These are phyloP conservation scores for Darksidea phi DNA, from an alignment of 495 filamentous ascomycete species.

Conservation along the genomic window DNA sequence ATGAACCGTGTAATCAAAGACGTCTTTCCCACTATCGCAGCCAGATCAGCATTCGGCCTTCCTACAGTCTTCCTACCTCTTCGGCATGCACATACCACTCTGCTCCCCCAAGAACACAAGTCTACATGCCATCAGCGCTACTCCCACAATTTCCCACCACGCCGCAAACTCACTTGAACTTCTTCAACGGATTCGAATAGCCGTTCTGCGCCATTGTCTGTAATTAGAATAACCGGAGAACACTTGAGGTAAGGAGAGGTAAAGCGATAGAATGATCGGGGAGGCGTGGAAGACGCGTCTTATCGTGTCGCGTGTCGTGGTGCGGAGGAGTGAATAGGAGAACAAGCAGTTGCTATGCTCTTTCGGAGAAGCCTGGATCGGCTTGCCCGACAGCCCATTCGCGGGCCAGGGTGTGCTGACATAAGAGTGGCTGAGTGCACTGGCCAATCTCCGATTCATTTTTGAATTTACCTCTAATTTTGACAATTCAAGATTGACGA, in stretches of 20 bases:
- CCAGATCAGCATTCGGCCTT: slow-evolving; percentile 23
- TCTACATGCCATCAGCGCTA: slow-evolving; percentile 50
- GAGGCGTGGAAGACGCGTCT: not conserved
- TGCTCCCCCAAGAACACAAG: slow-evolving; percentile 97
- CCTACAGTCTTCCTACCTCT: not conserved
- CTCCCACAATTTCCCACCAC: not conserved
- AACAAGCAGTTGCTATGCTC: not conserved
- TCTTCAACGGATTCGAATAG: slow-evolving; percentile 99
- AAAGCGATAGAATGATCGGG: slow-evolving; percentile 4
- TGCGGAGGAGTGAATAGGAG: slow-evolving; percentile 7
- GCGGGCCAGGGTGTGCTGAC: no score
- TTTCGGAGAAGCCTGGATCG: not conserved
- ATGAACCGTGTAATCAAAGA: slow-evolving; percentile 98
- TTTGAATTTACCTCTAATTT: slow-evolving; percentile 1
- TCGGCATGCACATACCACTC: slow-evolving; percentile 70
- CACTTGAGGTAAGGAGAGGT: slow-evolving; percentile 20
- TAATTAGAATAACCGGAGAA: slow-evolving; percentile 15
- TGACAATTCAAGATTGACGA: not conserved
- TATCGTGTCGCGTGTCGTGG: slow-evolving; percentile 1
- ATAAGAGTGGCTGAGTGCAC: no score
- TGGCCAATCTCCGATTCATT: no score
- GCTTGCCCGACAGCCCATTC: no score
- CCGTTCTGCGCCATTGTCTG: slow-evolving; percentile 59
- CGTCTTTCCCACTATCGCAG: slow-evolving; percentile 82
- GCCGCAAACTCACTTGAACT: slow-evolving; percentile 78